These are phyloP conservation scores for Huntiella bhutanensis DNA, from an alignment of 2,329 filamentous ascomycete genomes.

Conservation along the genomic window DNA sequence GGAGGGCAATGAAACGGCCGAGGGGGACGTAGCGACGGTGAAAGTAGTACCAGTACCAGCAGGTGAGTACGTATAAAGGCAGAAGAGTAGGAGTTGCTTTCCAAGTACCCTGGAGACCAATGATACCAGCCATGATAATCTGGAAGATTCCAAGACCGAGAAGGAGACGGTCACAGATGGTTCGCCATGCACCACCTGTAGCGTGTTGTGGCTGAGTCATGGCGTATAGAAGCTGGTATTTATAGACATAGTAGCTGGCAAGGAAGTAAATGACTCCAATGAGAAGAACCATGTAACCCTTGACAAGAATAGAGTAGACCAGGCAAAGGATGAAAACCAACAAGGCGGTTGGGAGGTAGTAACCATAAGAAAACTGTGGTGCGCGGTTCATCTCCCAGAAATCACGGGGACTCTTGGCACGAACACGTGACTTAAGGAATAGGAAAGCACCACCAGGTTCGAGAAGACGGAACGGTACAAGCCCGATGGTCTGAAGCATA, in stretches of 20 bases:
- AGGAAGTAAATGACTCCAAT: slow-evolving; percentile 70
- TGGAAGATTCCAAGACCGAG: slow-evolving; percentile 79
- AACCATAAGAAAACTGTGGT: slow-evolving; percentile 83
- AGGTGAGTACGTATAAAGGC: slow-evolving; percentile 58
- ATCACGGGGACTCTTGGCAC: slow-evolving; percentile 75
- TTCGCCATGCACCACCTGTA: slow-evolving; percentile 84
- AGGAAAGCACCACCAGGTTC: slow-evolving; percentile 73
- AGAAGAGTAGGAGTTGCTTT: slow-evolving; percentile 52
- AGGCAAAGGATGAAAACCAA: slow-evolving; percentile 89
- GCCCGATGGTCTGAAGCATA: slow-evolving; percentile 77
- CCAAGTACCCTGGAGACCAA: slow-evolving; percentile 57
- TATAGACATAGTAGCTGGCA: slow-evolving; percentile 77
- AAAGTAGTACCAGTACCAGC: slow-evolving; percentile 83
- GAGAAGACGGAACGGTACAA: slow-evolving; percentile 80
- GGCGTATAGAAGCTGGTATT: slow-evolving; percentile 91
- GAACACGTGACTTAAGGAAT: slow-evolving; percentile 62
- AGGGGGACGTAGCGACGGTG: slow-evolving; percentile 66
- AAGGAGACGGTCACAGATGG: slow-evolving; percentile 85
- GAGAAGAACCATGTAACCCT: slow-evolving; percentile 63
- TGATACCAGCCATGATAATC: slow-evolving; percentile 70
- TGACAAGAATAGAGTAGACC: slow-evolving; percentile 74
- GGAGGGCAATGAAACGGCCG: slow-evolving; percentile 78
- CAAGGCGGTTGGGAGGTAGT: slow-evolving; percentile 82
- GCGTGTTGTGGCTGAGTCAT: slow-evolving; percentile 96
- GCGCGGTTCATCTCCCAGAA: slow-evolving; percentile 66